Base-by-base conservation (phyloP, 495 filamentous ascomycete genomes). In the Amphirosellinia nigrospora region DNA sequence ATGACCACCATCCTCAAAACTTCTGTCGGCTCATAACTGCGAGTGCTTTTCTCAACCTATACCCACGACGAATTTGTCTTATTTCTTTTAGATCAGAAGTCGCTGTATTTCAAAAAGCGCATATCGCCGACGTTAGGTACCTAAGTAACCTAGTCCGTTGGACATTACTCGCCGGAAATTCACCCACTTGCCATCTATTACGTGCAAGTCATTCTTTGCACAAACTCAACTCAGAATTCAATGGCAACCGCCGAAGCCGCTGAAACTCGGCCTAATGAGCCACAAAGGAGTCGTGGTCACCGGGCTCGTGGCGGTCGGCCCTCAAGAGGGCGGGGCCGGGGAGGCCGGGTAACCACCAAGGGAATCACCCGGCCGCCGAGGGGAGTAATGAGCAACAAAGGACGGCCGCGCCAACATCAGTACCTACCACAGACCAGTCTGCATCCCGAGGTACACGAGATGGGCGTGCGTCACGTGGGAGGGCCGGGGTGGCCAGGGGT, bases 91-190 rank as follows among this genome's bases (percentile, higher is more conserved):
- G 8, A 46, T 75, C 41, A 32, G 72, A 86, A 86, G 84, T 76
- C 84, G 84, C 84, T 84, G 78, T 86, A 86, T 86, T 86, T 86
- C 72, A 79, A 80, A 81, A 85, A 85, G 84, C 83, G 84, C 84
- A 70, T 28, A 9, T 10, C 4, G 13, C 32, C 63, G 32, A 39
- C 34, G n/a, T n/a, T n/a, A n/a, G n/a, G n/a, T 39, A 32, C 34
- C 1, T 26, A 5, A 26, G n/a, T 26, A 16, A n/a, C 58, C 21
- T n/a, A 41, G 58, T 41, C 13, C n/a, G 36, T 41, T 21, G 39
- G 2, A 16, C 21, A 61, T 6, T 41, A 26, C 34, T 60, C 36
- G 19, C 19, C 36, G 5, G 2, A 41, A 36, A 16, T 1, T 28
- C 58, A 39, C 11, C 36, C 21, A 2, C 21, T 41, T 15, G 21